phyloP scores from a whole-genome alignment of 2,329 filamentous ascomycete genomes.

The Fusarium denticulatum region DNA sequence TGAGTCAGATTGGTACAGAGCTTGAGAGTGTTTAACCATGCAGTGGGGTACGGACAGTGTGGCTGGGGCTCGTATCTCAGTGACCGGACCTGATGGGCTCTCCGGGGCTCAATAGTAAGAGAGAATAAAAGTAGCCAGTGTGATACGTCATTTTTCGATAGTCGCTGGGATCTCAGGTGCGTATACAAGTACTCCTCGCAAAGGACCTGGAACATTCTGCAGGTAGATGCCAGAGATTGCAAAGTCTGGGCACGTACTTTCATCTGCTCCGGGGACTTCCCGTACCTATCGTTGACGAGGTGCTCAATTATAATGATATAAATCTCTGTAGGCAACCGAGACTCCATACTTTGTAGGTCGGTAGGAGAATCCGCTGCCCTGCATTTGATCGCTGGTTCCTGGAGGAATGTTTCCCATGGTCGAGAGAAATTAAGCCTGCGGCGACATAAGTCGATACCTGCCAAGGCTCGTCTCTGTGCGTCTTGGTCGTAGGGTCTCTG shows the following conservation, averaged over 20 bases:
- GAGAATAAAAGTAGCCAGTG: constrained; percentile 8
- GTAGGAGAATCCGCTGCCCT: neutral
- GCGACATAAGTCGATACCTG: neutral
- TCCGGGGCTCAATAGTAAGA: constrained; percentile 9
- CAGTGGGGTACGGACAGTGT: fast-evolving
- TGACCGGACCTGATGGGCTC: neutral
- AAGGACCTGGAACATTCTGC: neutral
- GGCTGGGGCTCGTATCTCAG: neutral
- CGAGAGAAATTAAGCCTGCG: neutral
- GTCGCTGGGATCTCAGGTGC: neutral
- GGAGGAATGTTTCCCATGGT: neutral
- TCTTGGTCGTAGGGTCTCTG: neutral
- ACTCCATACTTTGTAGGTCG: neutral
- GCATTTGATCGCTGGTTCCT: neutral
- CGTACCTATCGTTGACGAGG: neutral
- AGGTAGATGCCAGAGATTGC: neutral
- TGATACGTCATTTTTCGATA: neutral
- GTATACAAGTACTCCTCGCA: neutral
- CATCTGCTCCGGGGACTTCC: neutral
- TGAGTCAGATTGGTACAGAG: constrained; percentile 10
- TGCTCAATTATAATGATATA: neutral
- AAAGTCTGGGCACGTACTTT: neutral
- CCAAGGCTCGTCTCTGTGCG: neutral
- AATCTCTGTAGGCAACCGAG: neutral
- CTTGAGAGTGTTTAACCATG: neutral